These are phyloP conservation scores for Aspergillus eucalypticola DNA, from an alignment of 2,329 filamentous ascomycete genomes.

Conservation along the genomic window DNA sequence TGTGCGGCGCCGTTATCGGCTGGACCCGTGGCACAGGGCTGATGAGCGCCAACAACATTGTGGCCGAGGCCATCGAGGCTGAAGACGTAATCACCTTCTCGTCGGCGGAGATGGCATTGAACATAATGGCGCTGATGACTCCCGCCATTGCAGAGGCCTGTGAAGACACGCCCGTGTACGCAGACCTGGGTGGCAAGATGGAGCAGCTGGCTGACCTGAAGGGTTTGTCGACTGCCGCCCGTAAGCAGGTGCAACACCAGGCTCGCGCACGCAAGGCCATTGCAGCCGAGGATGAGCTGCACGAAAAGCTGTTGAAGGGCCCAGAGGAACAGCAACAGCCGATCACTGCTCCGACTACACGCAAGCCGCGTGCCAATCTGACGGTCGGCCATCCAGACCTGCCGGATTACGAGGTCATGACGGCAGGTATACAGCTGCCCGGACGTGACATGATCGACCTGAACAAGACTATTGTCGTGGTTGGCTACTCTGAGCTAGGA, in stretches of 20 bases:
- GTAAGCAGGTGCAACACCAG: not conserved
- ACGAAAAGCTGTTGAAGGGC: not conserved
- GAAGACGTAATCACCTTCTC: conserved; percentile 7
- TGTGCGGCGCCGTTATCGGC: conserved; percentile 8
- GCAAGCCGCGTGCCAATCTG: not conserved
- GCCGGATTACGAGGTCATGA: not conserved
- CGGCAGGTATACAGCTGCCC: not conserved
- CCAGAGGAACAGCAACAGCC: not conserved
- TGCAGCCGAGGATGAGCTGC: not conserved
- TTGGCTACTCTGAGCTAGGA: conserved; percentile 8
- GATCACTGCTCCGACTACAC: not conserved
- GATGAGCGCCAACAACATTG: conserved; percentile 9
- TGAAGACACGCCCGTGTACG: conserved; percentile 6
- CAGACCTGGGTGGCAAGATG: conserved; percentile 7
- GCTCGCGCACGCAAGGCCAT: not conserved
- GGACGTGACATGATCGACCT: not conserved
- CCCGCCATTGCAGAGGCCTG: not conserved
- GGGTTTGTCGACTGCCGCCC: not conserved
- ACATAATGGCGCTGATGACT: not conserved
- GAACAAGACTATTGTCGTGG: not conserved
- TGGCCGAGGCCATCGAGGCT: conserved; percentile 6
- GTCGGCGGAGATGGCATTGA: conserved; percentile 4
- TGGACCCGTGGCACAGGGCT: conserved; percentile 10
- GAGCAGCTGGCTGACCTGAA: conserved; percentile 1
- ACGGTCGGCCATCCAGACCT: conserved; percentile 1